Evolutionary conservation across 228 moss, liverwort and hornwort species (phyloP), one percentile per base, ranked within the genome.

Genomic region (Sphagnum magellanicum): DNA sequence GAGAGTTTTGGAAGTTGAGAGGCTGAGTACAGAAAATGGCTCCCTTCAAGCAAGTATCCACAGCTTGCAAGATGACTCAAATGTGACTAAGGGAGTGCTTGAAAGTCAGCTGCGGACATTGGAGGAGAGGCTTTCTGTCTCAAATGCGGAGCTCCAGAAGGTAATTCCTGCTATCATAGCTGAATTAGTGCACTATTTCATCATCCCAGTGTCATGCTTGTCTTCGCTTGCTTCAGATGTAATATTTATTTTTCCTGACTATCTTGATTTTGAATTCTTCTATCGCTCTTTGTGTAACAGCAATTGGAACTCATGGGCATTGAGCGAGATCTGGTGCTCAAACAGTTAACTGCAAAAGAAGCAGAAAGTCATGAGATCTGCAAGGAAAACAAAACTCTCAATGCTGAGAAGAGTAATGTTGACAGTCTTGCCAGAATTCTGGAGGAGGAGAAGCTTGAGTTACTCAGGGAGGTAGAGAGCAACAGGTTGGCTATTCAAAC

Each of bases 341-440:
- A 79, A 58, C 74, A 77, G 15, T 63, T 88, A 53, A 77, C 77
- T 52, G 13, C 16, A 11, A 81, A 75, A 67, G 84, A 81, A 68
- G 66, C 49, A 61, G 69, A 55, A n/a, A 64, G 75, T 4, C 50
- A 16, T 12, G 64, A 65, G 4, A 49, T 81, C 5, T 63, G 46
- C 11, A 63, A 70, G 75, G 75, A 79, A 60, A 81, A 70, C 50
- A 75, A 78, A 63, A 67, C 62, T 6, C 61, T 86, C 11, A 46
- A 52, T 6, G 72, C 59, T 12, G 78, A 76, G 53, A 86, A 72
- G 50, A 64, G 53, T 2, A 63, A 70, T 61, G 60, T 82, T 0
- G 63, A 79, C 48, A 73, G 80, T 59, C 66, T 70, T 14, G 71
- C 72, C 50, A 73, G 74, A 57, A 53, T 75, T 48, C 75, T 82